Percentiles rank a stretch among this genome's conserved stretches.
phyloP scores from a whole-genome alignment of 805 yeast species.

The Saccharomyces jurei region DNA sequence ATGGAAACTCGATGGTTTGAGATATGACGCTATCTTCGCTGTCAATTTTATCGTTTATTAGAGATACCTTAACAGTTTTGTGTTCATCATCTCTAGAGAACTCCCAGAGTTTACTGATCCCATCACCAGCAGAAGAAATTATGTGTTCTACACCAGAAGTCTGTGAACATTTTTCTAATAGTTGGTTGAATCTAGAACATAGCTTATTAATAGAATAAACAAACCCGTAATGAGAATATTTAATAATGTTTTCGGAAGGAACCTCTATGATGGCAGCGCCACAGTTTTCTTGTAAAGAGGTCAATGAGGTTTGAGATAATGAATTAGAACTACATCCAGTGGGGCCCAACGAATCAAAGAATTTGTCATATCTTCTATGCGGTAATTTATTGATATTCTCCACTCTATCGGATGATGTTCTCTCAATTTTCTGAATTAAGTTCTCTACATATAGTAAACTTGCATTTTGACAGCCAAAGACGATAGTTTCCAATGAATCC shows the following conservation, averaged over 20 bases:
- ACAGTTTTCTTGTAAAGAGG: neutral
- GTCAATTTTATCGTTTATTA: constrained; percentile 28
- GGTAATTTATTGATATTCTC: constrained; percentile 39
- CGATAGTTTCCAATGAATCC: constrained; percentile 49
- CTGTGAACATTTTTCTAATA: constrained; percentile 3
- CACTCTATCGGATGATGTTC: constrained; percentile 5
- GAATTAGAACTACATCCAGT: constrained; percentile 38
- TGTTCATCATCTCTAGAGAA: constrained; percentile 19
- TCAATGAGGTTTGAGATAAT: constrained; percentile 1
- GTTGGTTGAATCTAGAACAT: constrained; percentile 9
- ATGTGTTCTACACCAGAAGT: constrained; percentile 31
- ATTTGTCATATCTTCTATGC: constrained; percentile 65
- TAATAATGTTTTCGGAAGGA: constrained; percentile 53
- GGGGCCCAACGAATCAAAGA: constrained; percentile 86
- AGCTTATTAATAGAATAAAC: constrained; percentile 53
- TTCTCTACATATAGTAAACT: constrained; percentile 64
- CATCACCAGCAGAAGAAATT: constrained; percentile 86
- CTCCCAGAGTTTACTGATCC: constrained; percentile 75
- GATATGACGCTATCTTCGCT: constrained; percentile 68
- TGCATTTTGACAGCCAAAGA: constrained; percentile 90
- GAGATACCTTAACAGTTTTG: constrained; percentile 9
- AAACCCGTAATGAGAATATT: constrained; percentile 89
- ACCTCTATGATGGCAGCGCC: constrained; percentile 47
- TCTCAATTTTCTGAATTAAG: constrained; percentile 18
- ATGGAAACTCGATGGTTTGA: constrained; percentile 53